phyloP scores from a whole-genome alignment of 208 protist genomes.

The Entamoeba invadens region DNA sequence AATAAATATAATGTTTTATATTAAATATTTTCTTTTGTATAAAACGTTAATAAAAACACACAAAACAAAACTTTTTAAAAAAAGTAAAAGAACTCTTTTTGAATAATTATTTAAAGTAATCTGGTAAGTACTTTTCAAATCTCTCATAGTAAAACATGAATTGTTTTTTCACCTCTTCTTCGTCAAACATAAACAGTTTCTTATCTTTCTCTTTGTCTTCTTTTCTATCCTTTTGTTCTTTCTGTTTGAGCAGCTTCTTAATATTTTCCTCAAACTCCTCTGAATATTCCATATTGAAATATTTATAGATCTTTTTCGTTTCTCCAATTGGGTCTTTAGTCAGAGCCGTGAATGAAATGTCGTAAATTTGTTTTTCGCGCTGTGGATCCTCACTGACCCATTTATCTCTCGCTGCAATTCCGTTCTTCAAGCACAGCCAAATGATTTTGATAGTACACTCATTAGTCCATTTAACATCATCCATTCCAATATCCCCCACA shows the following conservation, averaged over 20 bases:
- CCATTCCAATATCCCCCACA: neutral
- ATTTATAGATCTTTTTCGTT: neutral
- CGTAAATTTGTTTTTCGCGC: neutral
- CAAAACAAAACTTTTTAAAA: no score
- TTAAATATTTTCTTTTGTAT: no score
- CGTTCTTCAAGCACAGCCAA: neutral
- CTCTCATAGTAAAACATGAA: neutral
- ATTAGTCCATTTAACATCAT: neutral
- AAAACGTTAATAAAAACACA: no score
- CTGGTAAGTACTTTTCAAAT: neutral
- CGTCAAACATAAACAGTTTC: neutral
- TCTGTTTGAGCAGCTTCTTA: neutral
- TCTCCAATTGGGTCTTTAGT: neutral
- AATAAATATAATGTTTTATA: no score
- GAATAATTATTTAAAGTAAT: no score
- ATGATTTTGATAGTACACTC: neutral
- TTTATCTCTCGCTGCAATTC: neutral
- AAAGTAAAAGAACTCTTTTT: no score
- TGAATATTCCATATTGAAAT: neutral
- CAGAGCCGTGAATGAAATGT: neutral
- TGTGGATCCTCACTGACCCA: neutral
- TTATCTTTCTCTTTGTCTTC: neutral
- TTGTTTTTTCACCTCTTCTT: neutral
- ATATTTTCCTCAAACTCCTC: neutral
- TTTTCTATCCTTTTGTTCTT: neutral